Evolutionary conservation across 257 asterid genomes (phyloP).

Genomic region (Nicotiana benthamiana): DNA sequence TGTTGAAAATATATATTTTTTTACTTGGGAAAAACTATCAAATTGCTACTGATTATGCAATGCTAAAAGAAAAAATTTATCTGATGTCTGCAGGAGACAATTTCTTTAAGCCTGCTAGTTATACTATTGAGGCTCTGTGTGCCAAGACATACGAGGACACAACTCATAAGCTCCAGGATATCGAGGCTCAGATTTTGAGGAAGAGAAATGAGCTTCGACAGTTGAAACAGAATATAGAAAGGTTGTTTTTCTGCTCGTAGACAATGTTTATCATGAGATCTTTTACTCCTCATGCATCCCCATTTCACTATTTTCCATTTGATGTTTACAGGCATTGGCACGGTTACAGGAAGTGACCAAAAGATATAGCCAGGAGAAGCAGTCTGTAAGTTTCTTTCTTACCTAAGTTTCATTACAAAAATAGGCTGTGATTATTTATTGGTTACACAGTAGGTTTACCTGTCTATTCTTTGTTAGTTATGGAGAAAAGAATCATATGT

Average conservation of each 20-base stretch:
- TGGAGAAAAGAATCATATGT: neutral
- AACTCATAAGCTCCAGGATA: slow-evolving; percentile 69
- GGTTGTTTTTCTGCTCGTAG: slow-evolving; percentile 29
- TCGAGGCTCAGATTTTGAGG: slow-evolving; percentile 85
- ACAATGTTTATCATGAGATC: neutral
- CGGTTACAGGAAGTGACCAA: slow-evolving; percentile 96
- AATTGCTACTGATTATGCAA: neutral
- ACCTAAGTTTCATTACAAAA: neutral
- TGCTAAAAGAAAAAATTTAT: neutral
- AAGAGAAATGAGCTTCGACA: slow-evolving; percentile 94
- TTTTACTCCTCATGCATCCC: neutral
- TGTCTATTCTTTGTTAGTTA: neutral
- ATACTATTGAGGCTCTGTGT: slow-evolving; percentile 87
- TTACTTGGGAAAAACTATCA: slow-evolving; percentile 9
- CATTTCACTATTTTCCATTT: neutral
- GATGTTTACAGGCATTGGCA: slow-evolving; percentile 73
- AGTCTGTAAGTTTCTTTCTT: slow-evolving; percentile 57
- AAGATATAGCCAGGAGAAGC: slow-evolving; percentile 87
- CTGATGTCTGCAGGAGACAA: slow-evolving; percentile 74
- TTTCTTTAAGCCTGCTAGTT: slow-evolving; percentile 89
- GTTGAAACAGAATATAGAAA: slow-evolving; percentile 94
- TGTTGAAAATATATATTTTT: neutral
- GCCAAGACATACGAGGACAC: slow-evolving; percentile 89
- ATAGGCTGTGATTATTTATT: neutral
- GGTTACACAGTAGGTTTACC: neutral